Conservation (phyloP, 73 alveolate species). For the Tetrahymena malaccensis region DNA sequence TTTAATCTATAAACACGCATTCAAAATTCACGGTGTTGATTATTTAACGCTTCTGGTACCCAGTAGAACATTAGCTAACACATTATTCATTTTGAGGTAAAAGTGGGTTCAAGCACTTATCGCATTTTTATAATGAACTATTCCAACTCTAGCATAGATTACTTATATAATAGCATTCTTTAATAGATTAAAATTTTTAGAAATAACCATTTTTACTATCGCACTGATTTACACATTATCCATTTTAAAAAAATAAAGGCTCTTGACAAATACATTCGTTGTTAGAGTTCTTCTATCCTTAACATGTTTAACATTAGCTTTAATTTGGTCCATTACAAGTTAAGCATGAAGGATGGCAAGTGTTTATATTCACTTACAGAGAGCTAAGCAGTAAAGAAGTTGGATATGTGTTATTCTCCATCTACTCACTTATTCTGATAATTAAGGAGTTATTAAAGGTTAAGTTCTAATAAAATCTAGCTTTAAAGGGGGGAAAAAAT, state of each 20-base stretch:
- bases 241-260: background rate
- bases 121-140: background rate
- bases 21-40: background rate
- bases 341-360: background rate
- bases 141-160: background rate
- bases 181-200: background rate
- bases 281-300: too few relatives aligned
- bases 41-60: background rate
- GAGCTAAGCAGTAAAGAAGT: background rate
- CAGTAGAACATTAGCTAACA: background rate
- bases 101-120: background rate
- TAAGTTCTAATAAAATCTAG: background rate
- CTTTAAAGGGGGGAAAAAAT: background rate
- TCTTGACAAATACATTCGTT: background rate
- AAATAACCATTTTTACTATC: background rate
- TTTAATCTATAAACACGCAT: background rate
- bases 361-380: background rate
- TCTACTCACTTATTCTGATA: background rate
- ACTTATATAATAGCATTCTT: background rate
- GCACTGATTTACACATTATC: background rate
- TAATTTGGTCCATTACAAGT: background rate
- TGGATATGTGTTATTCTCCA: background rate
- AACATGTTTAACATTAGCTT: background rate
- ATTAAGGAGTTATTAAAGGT: background rate
- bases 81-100: background rate